Evolutionary conservation across 2,329 filamentous ascomycete genomes (phyloP), one percentile per base, ranked within the genome.

Genomic region (Emmonsiellopsis sp.): DNA sequence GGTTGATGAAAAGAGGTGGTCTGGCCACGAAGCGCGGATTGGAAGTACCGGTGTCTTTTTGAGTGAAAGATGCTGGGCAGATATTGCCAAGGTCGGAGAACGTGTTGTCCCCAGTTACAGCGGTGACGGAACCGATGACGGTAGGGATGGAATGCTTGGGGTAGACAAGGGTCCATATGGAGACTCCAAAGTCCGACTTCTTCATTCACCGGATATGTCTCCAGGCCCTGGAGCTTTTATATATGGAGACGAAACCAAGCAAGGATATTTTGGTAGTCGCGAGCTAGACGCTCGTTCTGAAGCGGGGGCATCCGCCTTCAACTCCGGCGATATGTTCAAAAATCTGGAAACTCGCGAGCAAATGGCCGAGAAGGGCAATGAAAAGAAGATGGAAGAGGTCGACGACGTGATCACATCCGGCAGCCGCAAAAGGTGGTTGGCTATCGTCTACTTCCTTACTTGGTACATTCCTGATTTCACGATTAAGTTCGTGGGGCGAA

Each of bases 301-400:
- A 50, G 91, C 92, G 6, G 92, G 91, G 3, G 86, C 80, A 2
- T 96, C 92, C n/a, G 90, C 88, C 5, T 86, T 95, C 66, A 87
- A 91, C 47, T 87, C 82, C 51, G 91, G 93, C 6, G 93, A 98
- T 67, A 95, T 98, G 92, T 98, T 98, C 78, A 88, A 90, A 65
- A 95, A 96, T 63, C 78, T 97, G 6, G 92, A 97, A 61, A 96
- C 92, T 6, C 83, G 89, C 58, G 87, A 94, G 67, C 88, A 95
- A 66, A 89, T 98, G 82, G 88, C 92, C 0, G 92, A 97, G 71
- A 92, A 95, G 60, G 88, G 88, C 56, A 95, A 95, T 60, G 88
- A 95, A 60, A 89, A 92, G 70, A 84, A 88, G 13, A 81, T 96
- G 72, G 83, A 88, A 55, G 92, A 96, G 69, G 88, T 98, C 2